These are phyloP conservation scores for Hanseniaspora clermontiae DNA, from an alignment of 805 yeast species.

Conservation along the genomic window DNA sequence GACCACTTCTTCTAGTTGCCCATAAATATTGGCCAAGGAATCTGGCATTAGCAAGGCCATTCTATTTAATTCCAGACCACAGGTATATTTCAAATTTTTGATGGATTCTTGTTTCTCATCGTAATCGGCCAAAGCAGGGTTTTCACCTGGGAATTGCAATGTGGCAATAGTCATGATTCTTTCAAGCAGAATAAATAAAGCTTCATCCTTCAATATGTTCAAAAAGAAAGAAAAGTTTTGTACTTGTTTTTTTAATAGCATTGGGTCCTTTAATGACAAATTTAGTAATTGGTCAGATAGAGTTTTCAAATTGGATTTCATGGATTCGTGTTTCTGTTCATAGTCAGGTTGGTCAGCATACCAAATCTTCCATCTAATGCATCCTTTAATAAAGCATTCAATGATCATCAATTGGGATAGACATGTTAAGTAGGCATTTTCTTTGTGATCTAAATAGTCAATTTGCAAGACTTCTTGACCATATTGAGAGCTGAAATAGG, in stretches of 20 bases:
- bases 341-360: slow-evolving; percentile 41
- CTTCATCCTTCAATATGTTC: slow-evolving; percentile 69
- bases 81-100: slow-evolving; percentile 75
- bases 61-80: slow-evolving; percentile 90
- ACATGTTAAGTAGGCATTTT: slow-evolving; percentile 62
- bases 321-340: slow-evolving; percentile 40
- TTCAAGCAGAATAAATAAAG: slow-evolving; percentile 76
- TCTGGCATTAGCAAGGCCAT: slow-evolving; percentile 93
- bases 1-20: slow-evolving; percentile 72
- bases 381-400: slow-evolving; percentile 83
- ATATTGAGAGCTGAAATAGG: slow-evolving; percentile 54
- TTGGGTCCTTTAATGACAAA: slow-evolving; percentile 67
- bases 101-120: slow-evolving; percentile 71
- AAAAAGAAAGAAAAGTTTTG: slow-evolving; percentile 92
- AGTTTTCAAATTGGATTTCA: slow-evolving; percentile 47
- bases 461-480: slow-evolving; percentile 54
- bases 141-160: slow-evolving; percentile 52
- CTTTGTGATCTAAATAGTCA: slow-evolving; percentile 41
- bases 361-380: slow-evolving; percentile 93
- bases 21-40: slow-evolving; percentile 64
- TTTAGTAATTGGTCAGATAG: slow-evolving; percentile 64
- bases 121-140: slow-evolving; percentile 34
- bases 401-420: slow-evolving; percentile 73
- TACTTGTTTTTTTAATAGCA: slow-evolving; percentile 67
- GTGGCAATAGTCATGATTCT: slow-evolving; percentile 76